phyloP scores from a whole-genome alignment of 1,284 basidiomycete genomes.

The Ustilago cynodontis region DNA sequence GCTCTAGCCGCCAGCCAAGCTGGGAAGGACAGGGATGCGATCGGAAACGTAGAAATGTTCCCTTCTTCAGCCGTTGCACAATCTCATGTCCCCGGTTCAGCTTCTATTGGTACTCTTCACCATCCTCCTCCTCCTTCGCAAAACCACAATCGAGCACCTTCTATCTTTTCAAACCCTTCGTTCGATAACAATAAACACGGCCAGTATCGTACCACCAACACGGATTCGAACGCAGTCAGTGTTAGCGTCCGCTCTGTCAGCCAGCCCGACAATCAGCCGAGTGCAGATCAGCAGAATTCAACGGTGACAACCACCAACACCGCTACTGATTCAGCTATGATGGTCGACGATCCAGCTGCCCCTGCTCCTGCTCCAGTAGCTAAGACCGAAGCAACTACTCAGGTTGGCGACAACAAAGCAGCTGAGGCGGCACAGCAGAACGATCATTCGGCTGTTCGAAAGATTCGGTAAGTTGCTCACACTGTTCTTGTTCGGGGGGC shows the following conservation, averaged over 20 bases:
- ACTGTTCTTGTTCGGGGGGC: too few relatives aligned
- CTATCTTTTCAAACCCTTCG: constrained; percentile 22
- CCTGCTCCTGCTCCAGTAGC: constrained; percentile 1
- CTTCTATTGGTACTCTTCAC: constrained; percentile 21
- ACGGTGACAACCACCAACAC: constrained; percentile 26
- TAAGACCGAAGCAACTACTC: not conserved
- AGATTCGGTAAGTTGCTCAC: constrained; percentile 34
- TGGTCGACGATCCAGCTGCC: constrained; percentile 18
- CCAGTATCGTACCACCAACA: constrained; percentile 3
- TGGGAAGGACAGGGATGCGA: not conserved
- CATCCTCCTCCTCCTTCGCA: constrained; percentile 23
- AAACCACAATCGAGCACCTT: constrained; percentile 2
- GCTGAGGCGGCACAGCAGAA: not conserved
- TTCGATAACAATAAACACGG: constrained; percentile 21
- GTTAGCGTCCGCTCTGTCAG: constrained; percentile 2
- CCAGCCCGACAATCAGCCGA: not conserved
- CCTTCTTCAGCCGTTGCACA: constrained; percentile 38
- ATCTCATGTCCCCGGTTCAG: constrained; percentile 29
- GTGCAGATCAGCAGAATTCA: not conserved
- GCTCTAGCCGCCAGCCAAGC: constrained; percentile 3
- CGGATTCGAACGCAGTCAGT: constrained; percentile 11
- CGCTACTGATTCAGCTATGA: constrained; percentile 27
- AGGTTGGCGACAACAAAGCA: not conserved
- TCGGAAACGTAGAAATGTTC: constrained; percentile 30
- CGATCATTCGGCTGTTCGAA: constrained; percentile 28